These are phyloP conservation scores for Mycena galericulata DNA, from an alignment of 768 basidiomycete species.

Conservation along the genomic window DNA sequence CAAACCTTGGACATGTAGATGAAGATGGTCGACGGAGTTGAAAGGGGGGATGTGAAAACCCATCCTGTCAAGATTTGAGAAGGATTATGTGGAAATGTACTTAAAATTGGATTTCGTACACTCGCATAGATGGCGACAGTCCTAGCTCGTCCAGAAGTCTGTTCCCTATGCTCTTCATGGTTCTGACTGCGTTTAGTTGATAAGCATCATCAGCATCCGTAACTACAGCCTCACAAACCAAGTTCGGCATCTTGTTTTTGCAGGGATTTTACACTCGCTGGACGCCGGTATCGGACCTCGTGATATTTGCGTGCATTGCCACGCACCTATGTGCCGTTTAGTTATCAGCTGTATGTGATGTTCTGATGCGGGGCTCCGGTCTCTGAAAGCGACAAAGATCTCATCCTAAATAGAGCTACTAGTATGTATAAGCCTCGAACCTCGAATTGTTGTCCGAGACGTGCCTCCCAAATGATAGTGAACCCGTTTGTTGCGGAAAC, in stretches of 20 bases:
- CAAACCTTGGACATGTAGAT: constrained; percentile 78
- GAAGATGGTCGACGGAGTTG: constrained; percentile 77
- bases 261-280: constrained; percentile 69
- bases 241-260: constrained; percentile 57
- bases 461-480: constrained; percentile 62
- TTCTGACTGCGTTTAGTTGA: constrained; percentile 52
- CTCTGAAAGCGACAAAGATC: constrained; percentile 63
- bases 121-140: constrained; percentile 56
- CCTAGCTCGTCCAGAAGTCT: constrained; percentile 60
- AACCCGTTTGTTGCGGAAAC: constrained; percentile 57
- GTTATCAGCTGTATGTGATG: constrained; percentile 67
- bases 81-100: not conserved
- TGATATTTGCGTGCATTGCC: not conserved
- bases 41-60: constrained; percentile 89
- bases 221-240: constrained; percentile 48
- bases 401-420: constrained; percentile 51
- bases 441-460: constrained; percentile 4
- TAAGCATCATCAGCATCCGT: not conserved
- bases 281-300: constrained; percentile 15
- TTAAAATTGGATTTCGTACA: constrained; percentile 53
- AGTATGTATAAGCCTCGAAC: not conserved
- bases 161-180: constrained; percentile 65
- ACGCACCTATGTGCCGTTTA: constrained; percentile 63
- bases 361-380: constrained; percentile 59
- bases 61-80: constrained; percentile 57